A percentile compares a stretch with the other conserved stretches of the same genome.
phyloP scores from a whole-genome alignment of 2,329 filamentous ascomycete genomes.

The Davidsoniella neocaledoniae region DNA sequence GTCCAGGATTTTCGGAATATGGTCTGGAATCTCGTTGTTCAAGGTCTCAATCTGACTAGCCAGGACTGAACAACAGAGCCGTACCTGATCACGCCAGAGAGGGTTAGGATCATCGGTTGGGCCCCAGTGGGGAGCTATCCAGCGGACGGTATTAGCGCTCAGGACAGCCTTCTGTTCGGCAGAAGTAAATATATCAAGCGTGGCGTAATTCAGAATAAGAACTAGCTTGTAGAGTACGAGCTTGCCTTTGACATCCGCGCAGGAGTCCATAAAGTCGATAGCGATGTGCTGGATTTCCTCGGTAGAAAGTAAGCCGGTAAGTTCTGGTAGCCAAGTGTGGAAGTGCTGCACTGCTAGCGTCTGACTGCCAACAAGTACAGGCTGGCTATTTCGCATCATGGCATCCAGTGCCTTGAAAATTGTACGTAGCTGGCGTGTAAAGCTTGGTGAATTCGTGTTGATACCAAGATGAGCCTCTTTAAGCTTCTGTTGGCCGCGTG shows the following conservation, averaged over 20 bases:
- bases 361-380: conserved; percentile 81
- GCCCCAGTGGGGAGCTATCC: conserved; percentile 92
- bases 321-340: conserved; percentile 90
- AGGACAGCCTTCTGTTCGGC: conserved; percentile 58
- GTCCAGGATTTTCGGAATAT: conserved; percentile 78
- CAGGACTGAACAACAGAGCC: conserved; percentile 81
- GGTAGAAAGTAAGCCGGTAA: conserved; percentile 56
- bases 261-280: conserved; percentile 87
- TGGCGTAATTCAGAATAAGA: conserved; percentile 80
- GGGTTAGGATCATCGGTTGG: conserved; percentile 54
- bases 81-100: conserved; percentile 84
- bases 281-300: conserved; percentile 84
- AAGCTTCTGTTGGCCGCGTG: conserved; percentile 67
- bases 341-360: conserved; percentile 92
- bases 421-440: conserved; percentile 65
- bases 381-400: conserved; percentile 75
- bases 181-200: conserved; percentile 64
- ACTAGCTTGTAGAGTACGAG: conserved; percentile 83
- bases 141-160: conserved; percentile 66
- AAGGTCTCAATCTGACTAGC: conserved; percentile 69
- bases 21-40: conserved; percentile 67
- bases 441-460: conserved; percentile 52
- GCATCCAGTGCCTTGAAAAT: conserved; percentile 83
- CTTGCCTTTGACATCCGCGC: conserved; percentile 73
- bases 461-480: conserved; percentile 82